Percentiles rank a stretch among this genome's conserved stretches.
Evolutionary conservation across 106 monocot species (phyloP).

Genomic region (Dendrobium nobile): DNA sequence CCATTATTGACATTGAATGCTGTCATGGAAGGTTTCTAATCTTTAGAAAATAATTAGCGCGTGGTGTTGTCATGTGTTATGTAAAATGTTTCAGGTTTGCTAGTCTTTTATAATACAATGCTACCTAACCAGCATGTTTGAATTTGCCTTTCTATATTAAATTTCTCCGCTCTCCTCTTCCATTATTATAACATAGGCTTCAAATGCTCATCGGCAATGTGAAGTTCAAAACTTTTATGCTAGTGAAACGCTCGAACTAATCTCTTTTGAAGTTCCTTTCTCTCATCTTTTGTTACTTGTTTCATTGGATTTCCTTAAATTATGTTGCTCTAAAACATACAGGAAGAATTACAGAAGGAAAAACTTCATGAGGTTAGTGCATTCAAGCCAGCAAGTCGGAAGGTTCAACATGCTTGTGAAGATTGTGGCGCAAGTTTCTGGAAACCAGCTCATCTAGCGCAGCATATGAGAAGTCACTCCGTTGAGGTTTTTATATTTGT

Average conservation of each 20-base stretch:
- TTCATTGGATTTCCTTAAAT: neutral
- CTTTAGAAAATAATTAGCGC: neutral
- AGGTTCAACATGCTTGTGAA: constrained; percentile 2
- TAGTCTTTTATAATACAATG: neutral
- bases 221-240: neutral
- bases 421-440: constrained; percentile 5
- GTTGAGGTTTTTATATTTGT: neutral
- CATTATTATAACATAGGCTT: too few species aligned
- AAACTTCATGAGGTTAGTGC: neutral
- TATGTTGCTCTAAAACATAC: neutral
- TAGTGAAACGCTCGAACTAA: neutral
- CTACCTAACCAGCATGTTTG: neutral
- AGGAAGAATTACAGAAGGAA: neutral
- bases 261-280: neutral
- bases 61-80: neutral
- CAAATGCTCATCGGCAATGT: too few species aligned
- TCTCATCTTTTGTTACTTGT: neutral
- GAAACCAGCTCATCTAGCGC: constrained; percentile 6
- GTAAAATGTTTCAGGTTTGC: neutral
- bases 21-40: neutral
- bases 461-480: constrained; percentile 3
- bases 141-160: too few species aligned
- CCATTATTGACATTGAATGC: neutral
- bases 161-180: too few species aligned
- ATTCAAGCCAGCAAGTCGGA: neutral